Evolutionary conservation across 2,329 filamentous ascomycete genomes (phyloP), one percentile per base, ranked within the genome.

Genomic region (Epichloe festucae): DNA sequence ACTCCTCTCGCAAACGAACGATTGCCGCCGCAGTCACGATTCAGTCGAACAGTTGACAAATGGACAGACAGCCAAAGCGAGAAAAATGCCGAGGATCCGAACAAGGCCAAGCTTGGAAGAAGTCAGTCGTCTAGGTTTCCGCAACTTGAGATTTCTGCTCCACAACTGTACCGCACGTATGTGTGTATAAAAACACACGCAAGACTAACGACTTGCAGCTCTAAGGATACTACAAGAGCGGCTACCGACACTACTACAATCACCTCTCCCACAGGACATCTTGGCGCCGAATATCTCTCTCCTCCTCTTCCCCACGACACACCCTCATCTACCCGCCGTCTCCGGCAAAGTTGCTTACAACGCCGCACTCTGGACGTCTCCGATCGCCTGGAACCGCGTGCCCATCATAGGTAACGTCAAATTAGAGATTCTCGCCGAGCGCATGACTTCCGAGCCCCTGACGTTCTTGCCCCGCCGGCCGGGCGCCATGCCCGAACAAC

Each of bases 281-380:
- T 81, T 94, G 57, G 81, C 85, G 41, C 83, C 87, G 36, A 78
- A 84, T 62, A 86, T 87, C 67, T 78, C 79, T 8, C 78, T 85
- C 42, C 78, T 83, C 64, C 78, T 86, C 57, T 86, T 86, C 65
- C 82, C 82, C 39, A 80, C 81, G 31, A 93, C 87, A 0, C 87
- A 94, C 62, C 88, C 87, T 3, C 85, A 91, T 65, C 86, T 98
- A 3, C 93, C 93, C 36, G 86, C 82, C n/a, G 93, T 97, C 41
- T 88, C 87, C 31, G 93, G 93, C 49, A 82, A 87, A 46, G 85
- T 96, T 38, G 85, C 89, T 46, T 98, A 98, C 67, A 86, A 86
- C 38, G 91, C 93, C 17, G 93, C 93, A 3, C 74, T 98, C 39
- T 97, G 90, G 90, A 96, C 93, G 0, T 89, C 90, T 0, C 93